Evolutionary conservation across 768 basidiomycete species (phyloP), one percentile per base, ranked within the genome.

Genomic region (Lactarius sp.): DNA sequence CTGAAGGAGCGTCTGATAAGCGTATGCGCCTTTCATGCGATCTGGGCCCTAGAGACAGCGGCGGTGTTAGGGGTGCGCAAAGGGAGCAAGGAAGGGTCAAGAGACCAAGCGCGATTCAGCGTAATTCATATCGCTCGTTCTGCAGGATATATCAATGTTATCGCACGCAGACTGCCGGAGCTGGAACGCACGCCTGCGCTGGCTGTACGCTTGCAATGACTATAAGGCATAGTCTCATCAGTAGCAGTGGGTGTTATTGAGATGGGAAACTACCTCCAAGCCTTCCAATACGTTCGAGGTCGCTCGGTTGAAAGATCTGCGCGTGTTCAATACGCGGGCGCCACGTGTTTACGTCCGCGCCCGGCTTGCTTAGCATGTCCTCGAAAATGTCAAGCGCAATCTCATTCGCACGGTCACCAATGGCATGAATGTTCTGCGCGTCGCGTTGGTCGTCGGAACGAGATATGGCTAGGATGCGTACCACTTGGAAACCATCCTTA

Each of bases 181-280:
- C 67, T 64, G 68, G 65, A 10, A 76, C 85, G 75, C 75, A 92
- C 83, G 87, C 92, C 71, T 97, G 94, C 1, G 92, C 94, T 0
- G 94, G 94, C 70, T 98, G 94, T 3, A 96, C 92, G 68, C 93
- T 95, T 5, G 90, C 82, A 69, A 96, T 88, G 22, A 98, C 91
- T 94, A 50, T n/a, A 37, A n/a, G 16, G 6, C 31, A n/a, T 13
- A n/a, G 20, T 47, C 39, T 49, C 2, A 20, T 59, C 14, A 64
- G 46, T 27, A 42, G 36, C n/a, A 49, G 27, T 4, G 9, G 37
- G 34, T 44, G 4, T 16, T 13, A 36, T 42, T 27, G 39, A 60
- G 34, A 34, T 42, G 58, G 18, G 16, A 18, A 72, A 83, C 42
- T 62, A 88, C 94, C 85, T 69, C 92, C 92, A 12, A 97, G 79